phyloP scores from a whole-genome alignment of 2,329 filamentous ascomycete genomes.

The Epichloe brachyelytri region DNA sequence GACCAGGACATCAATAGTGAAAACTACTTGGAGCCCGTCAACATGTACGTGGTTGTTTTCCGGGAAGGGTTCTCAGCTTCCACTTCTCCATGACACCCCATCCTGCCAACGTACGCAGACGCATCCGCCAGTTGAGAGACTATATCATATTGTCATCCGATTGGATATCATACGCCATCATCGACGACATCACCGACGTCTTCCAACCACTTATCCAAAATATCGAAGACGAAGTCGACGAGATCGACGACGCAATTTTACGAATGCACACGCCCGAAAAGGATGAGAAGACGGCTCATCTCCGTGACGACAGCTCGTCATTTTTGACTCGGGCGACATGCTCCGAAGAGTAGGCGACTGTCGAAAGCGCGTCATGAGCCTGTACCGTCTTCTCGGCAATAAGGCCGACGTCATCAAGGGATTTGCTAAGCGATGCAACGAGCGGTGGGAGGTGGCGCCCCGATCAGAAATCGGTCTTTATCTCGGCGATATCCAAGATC shows the following conservation, averaged over 20 bases:
- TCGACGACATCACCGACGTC: constrained; percentile 95
- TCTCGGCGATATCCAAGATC: constrained; percentile 95
- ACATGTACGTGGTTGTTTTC: constrained; percentile 97
- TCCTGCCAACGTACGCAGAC: constrained; percentile 84
- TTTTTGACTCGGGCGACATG: constrained; percentile 58
- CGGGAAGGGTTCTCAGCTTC: constrained; percentile 87
- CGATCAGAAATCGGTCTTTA: constrained; percentile 95
- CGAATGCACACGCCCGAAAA: constrained; percentile 56
- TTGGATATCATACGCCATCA: constrained; percentile 97
- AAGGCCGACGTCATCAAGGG: constrained; percentile 99
- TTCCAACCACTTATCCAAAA: constrained; percentile 85
- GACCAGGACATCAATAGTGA: constrained; percentile 86
- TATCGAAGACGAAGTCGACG: constrained; percentile 93
- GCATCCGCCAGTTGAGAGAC: constrained; percentile 86
- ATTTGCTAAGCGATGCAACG: constrained; percentile 95
- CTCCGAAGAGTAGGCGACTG: constrained; percentile 84
- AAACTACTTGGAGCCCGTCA: constrained; percentile 86
- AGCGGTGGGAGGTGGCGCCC: constrained; percentile 93
- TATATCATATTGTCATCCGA: constrained; percentile 88
- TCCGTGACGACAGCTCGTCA: constrained; percentile 30
- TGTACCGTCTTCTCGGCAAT: constrained; percentile 86
- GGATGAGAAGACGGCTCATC: constrained; percentile 32
- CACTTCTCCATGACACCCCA: constrained; percentile 96
- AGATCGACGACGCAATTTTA: constrained; percentile 88
- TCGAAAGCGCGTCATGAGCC: constrained; percentile 91